A percentile compares a stretch with the other conserved stretches of the same genome.
These are phyloP conservation scores for Gossypium davidsonii DNA, from an alignment of 441 rosid species.

Conservation along the genomic window DNA sequence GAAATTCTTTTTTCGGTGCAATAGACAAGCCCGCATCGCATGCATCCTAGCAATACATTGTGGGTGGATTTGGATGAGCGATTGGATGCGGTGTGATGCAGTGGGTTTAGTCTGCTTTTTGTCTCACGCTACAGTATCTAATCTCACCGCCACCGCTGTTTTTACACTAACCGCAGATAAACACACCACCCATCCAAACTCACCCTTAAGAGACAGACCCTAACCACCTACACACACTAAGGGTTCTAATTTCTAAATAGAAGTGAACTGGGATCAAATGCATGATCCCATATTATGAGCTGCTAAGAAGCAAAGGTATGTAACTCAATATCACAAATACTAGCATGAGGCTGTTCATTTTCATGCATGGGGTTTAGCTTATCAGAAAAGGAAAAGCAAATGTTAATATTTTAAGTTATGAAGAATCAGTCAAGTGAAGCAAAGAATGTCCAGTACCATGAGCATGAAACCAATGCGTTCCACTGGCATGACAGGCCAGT, in stretches of 20 bases:
- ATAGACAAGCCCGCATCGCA: not conserved
- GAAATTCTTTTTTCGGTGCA: not conserved
- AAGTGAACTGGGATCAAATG: not conserved
- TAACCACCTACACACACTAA: not conserved
- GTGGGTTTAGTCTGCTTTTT: no score
- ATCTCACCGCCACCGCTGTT: no score
- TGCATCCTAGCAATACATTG: not conserved
- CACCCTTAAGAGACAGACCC: not conserved
- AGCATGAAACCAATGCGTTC: conserved; percentile 50
- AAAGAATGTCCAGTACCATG: conserved; percentile 18
- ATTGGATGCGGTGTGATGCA: no score
- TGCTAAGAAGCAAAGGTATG: not conserved
- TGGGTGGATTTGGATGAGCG: no score
- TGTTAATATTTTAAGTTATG: not conserved
- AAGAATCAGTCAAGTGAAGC: no score
- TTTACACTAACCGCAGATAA: no score
- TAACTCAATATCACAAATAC: not conserved
- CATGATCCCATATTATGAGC: not conserved
- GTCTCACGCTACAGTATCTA: no score
- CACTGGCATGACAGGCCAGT: conserved; percentile 57
- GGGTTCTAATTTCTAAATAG: not conserved
- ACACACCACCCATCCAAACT: no score
- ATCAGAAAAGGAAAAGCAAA: not conserved
- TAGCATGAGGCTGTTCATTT: not conserved
- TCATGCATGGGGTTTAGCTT: not conserved